Evolutionary conservation across 1,139 yeast species (phyloP).

Genomic region (Blastobotrys serpentis): DNA sequence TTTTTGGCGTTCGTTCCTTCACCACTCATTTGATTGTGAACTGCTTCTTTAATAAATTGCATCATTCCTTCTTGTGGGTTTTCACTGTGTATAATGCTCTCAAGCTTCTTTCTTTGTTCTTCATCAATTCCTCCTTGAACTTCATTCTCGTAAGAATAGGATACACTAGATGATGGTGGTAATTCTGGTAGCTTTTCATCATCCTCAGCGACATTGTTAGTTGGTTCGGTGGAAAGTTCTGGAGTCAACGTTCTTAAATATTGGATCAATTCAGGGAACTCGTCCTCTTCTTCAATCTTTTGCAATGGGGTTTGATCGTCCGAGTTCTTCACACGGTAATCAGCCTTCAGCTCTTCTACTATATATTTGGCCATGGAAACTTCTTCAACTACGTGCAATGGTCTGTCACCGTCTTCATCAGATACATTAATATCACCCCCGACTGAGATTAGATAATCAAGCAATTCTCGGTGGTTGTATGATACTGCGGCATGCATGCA

Average conservation of each 20-base stretch:
- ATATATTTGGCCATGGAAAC: slow-evolving; percentile 60
- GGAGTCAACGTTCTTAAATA: slow-evolving; percentile 52
- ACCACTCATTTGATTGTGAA: slow-evolving; percentile 48
- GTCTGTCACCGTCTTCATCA: slow-evolving; percentile 93
- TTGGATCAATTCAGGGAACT: slow-evolving; percentile 71
- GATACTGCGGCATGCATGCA: slow-evolving; percentile 97
- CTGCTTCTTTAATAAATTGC: slow-evolving; percentile 62
- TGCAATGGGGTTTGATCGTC: slow-evolving; percentile 70
- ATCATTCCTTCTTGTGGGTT: slow-evolving; percentile 76
- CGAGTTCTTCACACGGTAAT: slow-evolving; percentile 57
- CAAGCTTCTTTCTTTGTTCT: slow-evolving; percentile 62
- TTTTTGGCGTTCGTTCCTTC: slow-evolving; percentile 10
- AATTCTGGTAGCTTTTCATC: slow-evolving; percentile 13
- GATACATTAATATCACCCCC: slow-evolving; percentile 81
- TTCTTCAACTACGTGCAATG: slow-evolving; percentile 87
- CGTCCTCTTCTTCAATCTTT: slow-evolving; percentile 73
- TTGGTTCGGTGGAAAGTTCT: slow-evolving; percentile 9
- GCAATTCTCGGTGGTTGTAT: slow-evolving; percentile 73
- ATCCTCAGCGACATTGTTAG: not conserved
- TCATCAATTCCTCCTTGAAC: slow-evolving; percentile 41
- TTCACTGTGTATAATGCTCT: slow-evolving; percentile 70
- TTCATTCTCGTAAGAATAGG: slow-evolving; percentile 25
- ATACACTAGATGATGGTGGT: slow-evolving; percentile 18
- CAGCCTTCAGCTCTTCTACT: slow-evolving; percentile 66
- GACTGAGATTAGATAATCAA: slow-evolving; percentile 53